Base-by-base conservation (phyloP, 2,329 filamentous ascomycete species). In the Chrysoporthe puriensis region DNA sequence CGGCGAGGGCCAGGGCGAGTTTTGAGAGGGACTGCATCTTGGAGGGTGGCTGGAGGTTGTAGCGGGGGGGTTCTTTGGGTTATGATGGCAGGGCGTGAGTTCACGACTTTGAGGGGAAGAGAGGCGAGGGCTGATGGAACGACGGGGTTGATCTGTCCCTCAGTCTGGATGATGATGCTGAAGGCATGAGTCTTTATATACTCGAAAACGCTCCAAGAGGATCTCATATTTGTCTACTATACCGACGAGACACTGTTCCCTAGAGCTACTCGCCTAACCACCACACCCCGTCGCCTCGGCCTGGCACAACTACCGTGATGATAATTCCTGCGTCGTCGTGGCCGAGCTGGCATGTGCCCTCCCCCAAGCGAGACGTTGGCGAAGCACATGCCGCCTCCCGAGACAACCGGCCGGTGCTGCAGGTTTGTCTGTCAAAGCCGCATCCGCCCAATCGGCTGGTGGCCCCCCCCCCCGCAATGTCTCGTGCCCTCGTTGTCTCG, bases 361-460 rank as follows among this genome's bases (percentile, higher is more conserved):
- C 40, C 32, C 34, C 34, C 66, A 68, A 68, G 66, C 66, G 66
- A 68, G 60, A 48, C 66, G 66, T 65, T 68, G 66, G 66, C 66
- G 66, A 62, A 56, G 57, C n/a, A 61, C 4, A 57, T 54, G 66
- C 62, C 21, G 34, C 56, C 48, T 60, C 18, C 66, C 66, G 66
- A 68, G 62, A 68, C 66, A 56, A 61, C 64, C 46, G 34, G 50
- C 60, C 66, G 21, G 50, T 13, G 1, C 32, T 65, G 66, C 62
- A 50, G 60, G 52, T 58, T 63, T 66, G 52, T 57, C 66, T 65
- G 66, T 68, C 66, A 68, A 36, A 18, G 36, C 21, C 40, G 36
- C 50, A 65, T 62, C 42, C 36, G n/a, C 57, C 66, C 62, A 65
- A 68, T 68, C 66, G 48, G 66, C 42, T 61, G 34, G 8, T n/a